These are phyloP conservation scores for Malus hybrid DNA, from an alignment of 331 rosid genomes.

Conservation along the genomic window DNA sequence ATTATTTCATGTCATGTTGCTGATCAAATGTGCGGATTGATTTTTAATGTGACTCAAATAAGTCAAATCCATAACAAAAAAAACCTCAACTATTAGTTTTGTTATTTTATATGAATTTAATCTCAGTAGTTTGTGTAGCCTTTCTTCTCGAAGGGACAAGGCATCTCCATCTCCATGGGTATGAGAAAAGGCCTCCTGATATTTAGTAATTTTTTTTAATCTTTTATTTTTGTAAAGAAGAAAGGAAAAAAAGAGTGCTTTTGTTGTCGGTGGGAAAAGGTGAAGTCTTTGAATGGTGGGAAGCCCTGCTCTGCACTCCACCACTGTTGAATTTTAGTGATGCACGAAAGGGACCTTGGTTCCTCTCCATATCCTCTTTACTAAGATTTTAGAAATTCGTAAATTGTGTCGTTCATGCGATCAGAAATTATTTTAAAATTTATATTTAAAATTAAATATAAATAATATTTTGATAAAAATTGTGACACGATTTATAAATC, in stretches of 20 bases:
- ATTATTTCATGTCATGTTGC: background rate
- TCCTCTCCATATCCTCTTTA: too few relatives aligned
- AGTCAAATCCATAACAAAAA: background rate
- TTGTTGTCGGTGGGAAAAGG: background rate
- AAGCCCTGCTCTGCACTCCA: background rate
- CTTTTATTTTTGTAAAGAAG: too few relatives aligned
- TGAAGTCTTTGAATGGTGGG: background rate
- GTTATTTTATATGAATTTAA: too few relatives aligned
- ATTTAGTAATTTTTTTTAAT: background rate
- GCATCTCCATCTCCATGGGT: background rate
- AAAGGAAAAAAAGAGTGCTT: background rate
- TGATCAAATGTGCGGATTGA: too few relatives aligned
- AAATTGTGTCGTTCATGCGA: fast-evolving
- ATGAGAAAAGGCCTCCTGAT: background rate
- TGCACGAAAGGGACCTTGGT: background rate
- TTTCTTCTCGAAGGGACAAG: too few relatives aligned
- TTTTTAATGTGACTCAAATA: background rate
- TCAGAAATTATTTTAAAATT: too few relatives aligned
- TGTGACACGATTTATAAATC: too few relatives aligned
- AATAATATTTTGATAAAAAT: too few relatives aligned
- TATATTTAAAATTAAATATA: too few relatives aligned
- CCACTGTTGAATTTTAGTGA: background rate
- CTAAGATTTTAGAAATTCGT: fast-evolving
- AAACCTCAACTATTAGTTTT: background rate
- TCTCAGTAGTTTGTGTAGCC: too few relatives aligned